A percentile compares a stretch with the other conserved stretches of the same genome.
These are phyloP conservation scores for Rhizopus stolonifer DNA, from an alignment of 371 early-diverging fungal genomes.

Conservation along the genomic window DNA sequence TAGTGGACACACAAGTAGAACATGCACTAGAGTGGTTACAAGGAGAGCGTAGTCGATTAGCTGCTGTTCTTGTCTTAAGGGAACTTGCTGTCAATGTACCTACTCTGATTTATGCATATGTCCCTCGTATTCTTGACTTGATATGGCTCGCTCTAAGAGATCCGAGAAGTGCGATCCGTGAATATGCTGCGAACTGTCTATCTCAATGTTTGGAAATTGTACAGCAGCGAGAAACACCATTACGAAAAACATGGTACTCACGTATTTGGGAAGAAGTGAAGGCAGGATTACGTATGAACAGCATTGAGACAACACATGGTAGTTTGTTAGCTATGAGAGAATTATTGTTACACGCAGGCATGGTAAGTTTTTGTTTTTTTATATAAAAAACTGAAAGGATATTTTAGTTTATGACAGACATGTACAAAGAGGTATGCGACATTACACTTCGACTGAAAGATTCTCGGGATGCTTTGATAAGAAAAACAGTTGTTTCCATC, in stretches of 20 bases:
- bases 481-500: conserved; percentile 80
- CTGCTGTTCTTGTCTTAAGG: conserved; percentile 85
- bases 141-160: conserved; percentile 91
- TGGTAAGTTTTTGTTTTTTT: conserved; percentile 46
- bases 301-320: conserved; percentile 87
- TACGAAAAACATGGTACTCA: conserved; percentile 71
- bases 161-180: conserved; percentile 75
- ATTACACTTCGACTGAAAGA: conserved; percentile 79
- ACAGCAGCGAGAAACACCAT: conserved; percentile 75
- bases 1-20: conserved; percentile 87
- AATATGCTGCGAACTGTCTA: conserved; percentile 87
- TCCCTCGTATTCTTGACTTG: conserved; percentile 82
- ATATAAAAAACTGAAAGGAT: background rate
- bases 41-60: conserved; percentile 80
- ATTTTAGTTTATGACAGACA: conserved; percentile 84
- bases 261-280: conserved; percentile 86
- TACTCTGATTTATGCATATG: conserved; percentile 82
- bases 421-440: conserved; percentile 78
- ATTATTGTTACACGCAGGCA: conserved; percentile 79
- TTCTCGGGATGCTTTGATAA: conserved; percentile 79
- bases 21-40: conserved; percentile 90
- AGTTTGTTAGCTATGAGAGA: conserved; percentile 82
- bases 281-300: conserved; percentile 70
- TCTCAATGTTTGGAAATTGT: conserved; percentile 83
- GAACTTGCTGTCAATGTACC: conserved; percentile 85